Base-by-base conservation (phyloP, 306 rosid genomes). In the Ziziphus jujuba region DNA sequence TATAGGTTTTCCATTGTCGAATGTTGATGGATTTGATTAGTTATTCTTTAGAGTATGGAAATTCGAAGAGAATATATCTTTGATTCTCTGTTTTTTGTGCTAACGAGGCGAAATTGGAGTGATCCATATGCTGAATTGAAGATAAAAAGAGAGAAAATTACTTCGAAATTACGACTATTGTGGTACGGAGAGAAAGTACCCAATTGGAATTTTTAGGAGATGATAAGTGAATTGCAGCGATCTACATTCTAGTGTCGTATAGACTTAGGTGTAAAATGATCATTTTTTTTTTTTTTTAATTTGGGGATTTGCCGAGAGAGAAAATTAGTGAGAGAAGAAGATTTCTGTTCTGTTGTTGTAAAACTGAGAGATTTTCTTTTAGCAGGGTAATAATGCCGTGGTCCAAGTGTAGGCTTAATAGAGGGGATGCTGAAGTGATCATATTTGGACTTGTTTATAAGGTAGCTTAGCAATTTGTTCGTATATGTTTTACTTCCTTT, bases 21-120 rank as follows among this genome's bases (percentile, higher is more conserved):
- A 15, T 43, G 59, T 17, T 54, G 52, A n/a, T 75, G 9, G 52
- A 35, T 69, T 56, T 61, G 44, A 16, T 53, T 58, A 54, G 52
- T 70, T 35, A 3, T 56, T 10, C 16, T 57, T n/a, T 23, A 19
- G 13, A 14, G 11, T 68, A 17, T 17, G 65, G 13, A 8, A 19
- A 44, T 56, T 57, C 28, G 51, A 25, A 21, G 16, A 15, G 44
- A 20, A 15, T 34, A 35, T 16, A 4, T 4, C 10, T 61, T 16
- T 38, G 23, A 59, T 8, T 36, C 19, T 13, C 9, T 43, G 19
- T 57, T 17, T 57, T 17, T 36, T 14, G 35, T 53, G 34, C 44
- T 55, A 23, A 14, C 1, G 15, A 19, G 38, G 14, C 22, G 13
- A 20, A 63, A 40, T 63, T 44, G 55, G 54, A 25, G 72, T 58